phyloP scores from a whole-genome alignment of 345 rosid genomes.

The Pistacia vera region DNA sequence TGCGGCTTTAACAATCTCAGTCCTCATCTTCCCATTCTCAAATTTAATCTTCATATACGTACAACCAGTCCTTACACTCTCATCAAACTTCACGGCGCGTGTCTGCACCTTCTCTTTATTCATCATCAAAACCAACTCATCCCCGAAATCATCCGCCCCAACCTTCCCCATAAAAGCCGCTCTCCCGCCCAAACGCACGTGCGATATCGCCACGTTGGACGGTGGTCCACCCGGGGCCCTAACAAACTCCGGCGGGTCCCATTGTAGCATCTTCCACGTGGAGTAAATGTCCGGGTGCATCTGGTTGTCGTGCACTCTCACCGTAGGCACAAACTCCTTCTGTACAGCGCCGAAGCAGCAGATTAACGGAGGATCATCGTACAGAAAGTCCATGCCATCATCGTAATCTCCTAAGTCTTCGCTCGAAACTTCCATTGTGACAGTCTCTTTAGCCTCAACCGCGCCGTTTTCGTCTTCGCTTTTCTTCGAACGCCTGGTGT shows the following conservation, averaged over 20 bases:
- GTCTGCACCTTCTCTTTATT: conserved; percentile 89
- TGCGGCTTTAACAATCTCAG: conserved; percentile 65
- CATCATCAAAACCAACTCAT: conserved; percentile 77
- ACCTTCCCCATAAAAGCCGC: conserved; percentile 96
- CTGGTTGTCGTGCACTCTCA: conserved; percentile 71
- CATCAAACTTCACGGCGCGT: conserved; percentile 70
- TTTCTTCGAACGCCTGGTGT: conserved; percentile 25
- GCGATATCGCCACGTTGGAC: conserved; percentile 84
- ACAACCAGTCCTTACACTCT: conserved; percentile 60
- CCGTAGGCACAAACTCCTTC: conserved; percentile 85
- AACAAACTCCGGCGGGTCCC: conserved; percentile 92
- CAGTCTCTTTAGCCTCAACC: conserved; percentile 9
- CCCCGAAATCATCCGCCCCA: conserved; percentile 71
- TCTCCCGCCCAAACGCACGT: conserved; percentile 83
- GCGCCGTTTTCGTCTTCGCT: conserved; percentile 25
- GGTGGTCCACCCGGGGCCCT: conserved; percentile 90
- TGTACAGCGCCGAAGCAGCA: conserved; percentile 90
- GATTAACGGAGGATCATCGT: conserved; percentile 75
- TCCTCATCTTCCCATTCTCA: conserved; percentile 69
- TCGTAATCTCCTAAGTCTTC: conserved; percentile 53
- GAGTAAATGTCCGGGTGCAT: conserved; percentile 91
- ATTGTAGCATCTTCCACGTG: conserved; percentile 91
- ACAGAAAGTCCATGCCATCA: conserved; percentile 74
- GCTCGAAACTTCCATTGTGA: conserved; percentile 17
- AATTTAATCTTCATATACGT: conserved; percentile 64